A percentile compares a stretch with the other conserved stretches of the same genome.
These are phyloP conservation scores for Colletotrichum sp. DNA, from an alignment of 2,329 filamentous ascomycete genomes.

Conservation along the genomic window DNA sequence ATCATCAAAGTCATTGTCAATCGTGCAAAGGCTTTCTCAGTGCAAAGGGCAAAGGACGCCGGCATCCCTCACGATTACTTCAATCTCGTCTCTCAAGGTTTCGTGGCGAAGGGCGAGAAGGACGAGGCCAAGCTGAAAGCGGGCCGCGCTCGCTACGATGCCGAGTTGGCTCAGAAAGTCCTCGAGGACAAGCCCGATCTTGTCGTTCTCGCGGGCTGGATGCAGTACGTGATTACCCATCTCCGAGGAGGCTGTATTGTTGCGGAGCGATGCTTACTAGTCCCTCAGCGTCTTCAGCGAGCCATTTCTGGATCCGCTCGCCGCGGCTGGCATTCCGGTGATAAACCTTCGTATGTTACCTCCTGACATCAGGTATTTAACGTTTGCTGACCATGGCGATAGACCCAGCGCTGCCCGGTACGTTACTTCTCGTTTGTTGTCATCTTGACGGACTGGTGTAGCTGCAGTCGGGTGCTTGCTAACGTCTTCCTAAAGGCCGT, in stretches of 20 bases:
- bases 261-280: not conserved
- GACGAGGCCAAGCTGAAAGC: conserved; percentile 58
- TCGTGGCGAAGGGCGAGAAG: conserved; percentile 60
- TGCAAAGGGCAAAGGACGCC: conserved; percentile 47
- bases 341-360: conserved; percentile 74
- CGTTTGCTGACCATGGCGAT: not conserved
- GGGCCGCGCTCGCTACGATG: conserved; percentile 74
- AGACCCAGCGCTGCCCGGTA: conserved; percentile 61
- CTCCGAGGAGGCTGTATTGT: not conserved
- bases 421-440: conserved; percentile 25
- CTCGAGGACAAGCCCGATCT: conserved; percentile 71
- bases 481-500: conserved; percentile 52
- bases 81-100: conserved; percentile 79
- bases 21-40: conserved; percentile 46
- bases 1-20: conserved; percentile 56
- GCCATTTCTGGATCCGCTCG: conserved; percentile 72
- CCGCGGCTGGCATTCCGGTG: conserved; percentile 65
- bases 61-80: conserved; percentile 79
- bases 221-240: not conserved
- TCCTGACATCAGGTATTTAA: not conserved
- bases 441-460: not conserved
- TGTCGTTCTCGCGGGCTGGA: conserved; percentile 84
- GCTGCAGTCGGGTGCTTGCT: not conserved
- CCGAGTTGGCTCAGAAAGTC: conserved; percentile 72
- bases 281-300: not conserved